Evolutionary conservation across 169 alveolate species (phyloP).

Genomic region (Cryptosporidium viatorum): DNA sequence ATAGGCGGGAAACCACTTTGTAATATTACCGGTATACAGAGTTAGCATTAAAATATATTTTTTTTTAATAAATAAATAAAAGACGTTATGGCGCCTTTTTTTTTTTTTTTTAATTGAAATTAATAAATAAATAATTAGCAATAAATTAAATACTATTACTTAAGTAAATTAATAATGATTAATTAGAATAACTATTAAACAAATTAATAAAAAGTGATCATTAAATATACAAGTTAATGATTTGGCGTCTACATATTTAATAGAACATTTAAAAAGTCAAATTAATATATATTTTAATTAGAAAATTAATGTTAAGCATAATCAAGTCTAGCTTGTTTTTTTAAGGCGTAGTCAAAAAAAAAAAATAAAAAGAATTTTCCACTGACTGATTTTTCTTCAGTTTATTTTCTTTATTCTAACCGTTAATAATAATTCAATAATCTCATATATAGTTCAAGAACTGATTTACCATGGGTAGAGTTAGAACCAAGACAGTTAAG

Average conservation of each 20-base stretch:
- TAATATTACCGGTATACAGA: neutral
- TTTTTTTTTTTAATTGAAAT: too few relatives aligned
- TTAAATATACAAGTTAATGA: neutral
- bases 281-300: neutral
- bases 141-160: neutral
- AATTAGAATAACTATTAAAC: neutral
- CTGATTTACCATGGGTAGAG: constrained; percentile 94
- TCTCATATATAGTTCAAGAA: neutral
- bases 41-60: neutral
- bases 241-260: constrained; percentile 28
- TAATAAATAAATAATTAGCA: neutral
- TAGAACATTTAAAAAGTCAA: neutral
- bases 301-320: neutral
- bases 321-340: neutral
- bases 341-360: neutral
- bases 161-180: neutral
- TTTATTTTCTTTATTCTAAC: neutral
- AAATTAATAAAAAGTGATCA: neutral
- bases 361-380: neutral
- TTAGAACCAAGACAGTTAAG: constrained; percentile 99
- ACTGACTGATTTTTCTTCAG: neutral
- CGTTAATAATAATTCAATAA: neutral
- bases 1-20: neutral
- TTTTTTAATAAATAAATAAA: neutral
- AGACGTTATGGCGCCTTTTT: constrained; percentile 15